A percentile compares a stretch with the other conserved stretches of the same genome.
These are phyloP conservation scores for Termitomyces heimii DNA, from an alignment of 768 basidiomycete species.

Conservation along the genomic window DNA sequence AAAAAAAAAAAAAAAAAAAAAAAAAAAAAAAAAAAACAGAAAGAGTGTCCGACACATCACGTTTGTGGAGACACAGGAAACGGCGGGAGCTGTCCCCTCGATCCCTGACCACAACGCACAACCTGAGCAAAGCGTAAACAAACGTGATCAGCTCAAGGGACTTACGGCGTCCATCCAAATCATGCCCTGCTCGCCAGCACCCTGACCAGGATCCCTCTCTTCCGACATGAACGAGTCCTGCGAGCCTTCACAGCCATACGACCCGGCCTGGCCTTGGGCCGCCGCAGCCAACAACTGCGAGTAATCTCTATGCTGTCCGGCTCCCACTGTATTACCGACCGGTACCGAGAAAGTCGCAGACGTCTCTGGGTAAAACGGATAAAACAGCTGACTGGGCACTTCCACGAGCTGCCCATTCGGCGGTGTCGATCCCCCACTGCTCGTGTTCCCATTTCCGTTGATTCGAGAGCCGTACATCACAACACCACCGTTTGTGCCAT, in stretches of 20 bases:
- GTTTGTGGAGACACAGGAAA: constrained; percentile 12
- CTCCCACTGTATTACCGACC: constrained; percentile 1
- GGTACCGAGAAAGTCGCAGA: constrained; percentile 14
- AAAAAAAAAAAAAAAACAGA: no score
- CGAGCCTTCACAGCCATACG: constrained; percentile 48
- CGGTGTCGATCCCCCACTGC: constrained; percentile 30
- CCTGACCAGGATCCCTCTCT: constrained; percentile 43
- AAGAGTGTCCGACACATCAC: no score
- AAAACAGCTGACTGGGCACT: constrained; percentile 65
- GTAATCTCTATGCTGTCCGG: constrained; percentile 34
- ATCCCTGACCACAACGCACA: constrained; percentile 6
- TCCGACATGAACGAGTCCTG: constrained; percentile 67
- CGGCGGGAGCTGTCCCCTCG: constrained; percentile 7
- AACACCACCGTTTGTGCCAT: constrained; percentile 4
- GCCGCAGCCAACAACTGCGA: constrained; percentile 52
- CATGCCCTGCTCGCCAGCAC: constrained; percentile 21
- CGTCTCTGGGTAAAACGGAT: constrained; percentile 67
- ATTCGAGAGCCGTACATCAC: constrained; percentile 28
- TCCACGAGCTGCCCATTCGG: constrained; percentile 51
- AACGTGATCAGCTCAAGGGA: neutral
- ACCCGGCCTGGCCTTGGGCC: constrained; percentile 47
- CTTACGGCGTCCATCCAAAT: constrained; percentile 41
- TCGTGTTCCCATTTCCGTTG: constrained; percentile 16
- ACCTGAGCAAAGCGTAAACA: neutral
- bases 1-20: no score